Evolutionary conservation across 345 rosid species (phyloP), one percentile per base, ranked within the genome.

Genomic region (Heritiera littoralis): DNA sequence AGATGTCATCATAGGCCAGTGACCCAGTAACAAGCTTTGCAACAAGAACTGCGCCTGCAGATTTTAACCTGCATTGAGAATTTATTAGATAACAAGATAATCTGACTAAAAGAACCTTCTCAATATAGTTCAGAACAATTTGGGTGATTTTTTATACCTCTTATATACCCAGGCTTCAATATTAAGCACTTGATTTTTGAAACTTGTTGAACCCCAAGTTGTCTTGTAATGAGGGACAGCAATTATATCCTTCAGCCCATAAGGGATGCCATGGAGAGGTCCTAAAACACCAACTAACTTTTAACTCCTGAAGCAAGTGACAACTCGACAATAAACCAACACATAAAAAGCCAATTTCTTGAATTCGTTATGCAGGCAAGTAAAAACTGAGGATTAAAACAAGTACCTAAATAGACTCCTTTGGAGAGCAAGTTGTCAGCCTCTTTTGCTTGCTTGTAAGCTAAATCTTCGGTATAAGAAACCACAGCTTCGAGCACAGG

Each of bases 231-330:
- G 86, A 0, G 94, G 95, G 77, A 93, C 98, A 0, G 94, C 80
- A 40, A 92, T 84, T 79, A 89, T 93, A 83, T 95, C 98, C 83
- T 95, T 95, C 83, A 95, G 77, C 49, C 98, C 95, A 77, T 90
- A 94, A 81, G 97, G 98, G 56, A 94, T 92, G 72, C 98, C 97
- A 61, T 94, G 95, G 77, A 95, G 98, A 82, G 98, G 95, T 84
- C 98, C 98, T 93, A 78, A 18, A 60, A 77, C 60, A 80, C 28
- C 63, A 30, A 55, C 18, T 4, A 14, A 30, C 17, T 49, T 59
- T 48, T 64, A 23, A 59, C 4, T 43, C 63, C 3, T 46, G 43
- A 56, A 72, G 63, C 38, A 59, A 48, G 51, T 32, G 66, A 64
- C 74, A 59, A 49, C 17, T 78, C 9, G 58, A 51, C 41, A 40